Base-by-base conservation (phyloP, 345 rosid species). In the Cardiospermum halicacabum region DNA sequence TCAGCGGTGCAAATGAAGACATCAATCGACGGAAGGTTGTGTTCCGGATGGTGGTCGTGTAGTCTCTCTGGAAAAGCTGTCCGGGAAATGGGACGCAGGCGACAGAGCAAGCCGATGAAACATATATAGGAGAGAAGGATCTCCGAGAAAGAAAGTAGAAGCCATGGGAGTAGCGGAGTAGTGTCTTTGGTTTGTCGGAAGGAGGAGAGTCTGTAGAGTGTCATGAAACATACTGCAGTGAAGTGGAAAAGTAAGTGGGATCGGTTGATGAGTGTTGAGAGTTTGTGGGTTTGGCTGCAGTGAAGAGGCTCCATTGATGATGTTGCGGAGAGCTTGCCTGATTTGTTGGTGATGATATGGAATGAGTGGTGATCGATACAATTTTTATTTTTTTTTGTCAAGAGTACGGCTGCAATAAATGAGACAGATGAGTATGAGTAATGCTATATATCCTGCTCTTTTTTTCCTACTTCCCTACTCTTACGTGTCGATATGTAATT, bases 1-100 rank as follows among this genome's bases (percentile, higher is more conserved):
- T 75, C 78, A 8, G 85, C 75, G 1, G 85, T 75, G 76, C 80
- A 78, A n/a, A 81, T 61, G 53, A 78, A 66, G 64, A 81, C 78
- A 25, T 81, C 85, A 11, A 81, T 47, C 10, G 72, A 69, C 1
- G 87, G 87, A 30, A 79, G 75, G 11, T 76, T 18, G 8, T 53
- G n/a, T n/a, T n/a, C 28, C 3, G 39, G 4, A 34, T 64, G 67
- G 15, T 57, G n/a, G n/a, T 63, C 0, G 74, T n/a, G 73, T 43
- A 81, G 54, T n/a, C 77, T 78, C 55, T 75, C 84, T 0, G 84
- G 84, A 69, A 71, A 77, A 36, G 42, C 69, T 0, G 73, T 71
- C 18, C 83, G 69, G 21, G 62, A 63, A 19, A 80, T 68, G 11
- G 80, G 80, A 28, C 72, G 51, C 85, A 78, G 72, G 1, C 73